A percentile compares a stretch with the other conserved stretches of the same genome.
phyloP scores from a whole-genome alignment of 1,284 basidiomycete species.

The Apiotrichum sp. region DNA sequence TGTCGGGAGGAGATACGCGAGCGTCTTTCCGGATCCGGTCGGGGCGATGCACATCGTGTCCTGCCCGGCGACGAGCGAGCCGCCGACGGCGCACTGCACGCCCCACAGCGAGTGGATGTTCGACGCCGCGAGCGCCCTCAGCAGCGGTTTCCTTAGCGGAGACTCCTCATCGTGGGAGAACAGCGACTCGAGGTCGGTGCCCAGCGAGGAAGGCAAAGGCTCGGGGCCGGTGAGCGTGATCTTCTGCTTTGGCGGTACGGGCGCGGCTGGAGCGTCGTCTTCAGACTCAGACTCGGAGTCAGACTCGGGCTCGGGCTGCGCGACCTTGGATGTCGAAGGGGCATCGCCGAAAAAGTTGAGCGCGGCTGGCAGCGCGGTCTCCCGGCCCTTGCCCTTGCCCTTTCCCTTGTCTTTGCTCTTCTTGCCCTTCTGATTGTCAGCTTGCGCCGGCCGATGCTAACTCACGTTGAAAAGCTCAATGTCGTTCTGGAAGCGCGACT shows the following conservation, averaged over 20 bases:
- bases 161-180: constrained; percentile 17
- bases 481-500: constrained; percentile 65
- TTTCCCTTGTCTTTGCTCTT: constrained; percentile 45
- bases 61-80: constrained; percentile 52
- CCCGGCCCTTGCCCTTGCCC: constrained; percentile 18
- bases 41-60: constrained; percentile 88
- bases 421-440: constrained; percentile 24
- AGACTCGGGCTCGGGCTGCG: constrained; percentile 23
- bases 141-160: constrained; percentile 29
- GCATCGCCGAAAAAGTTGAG: constrained; percentile 87
- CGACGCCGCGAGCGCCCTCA: constrained; percentile 20
- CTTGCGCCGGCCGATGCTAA: neutral
- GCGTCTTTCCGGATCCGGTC: constrained; percentile 89
- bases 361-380: constrained; percentile 57
- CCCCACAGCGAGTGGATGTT: constrained; percentile 36
- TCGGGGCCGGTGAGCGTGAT: constrained; percentile 42
- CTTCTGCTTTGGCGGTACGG: constrained; percentile 44
- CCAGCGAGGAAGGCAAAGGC: constrained; percentile 41
- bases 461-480: constrained; percentile 63
- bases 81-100: constrained; percentile 39
- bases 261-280: constrained; percentile 15
- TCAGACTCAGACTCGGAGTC: constrained; percentile 17
- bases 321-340: constrained; percentile 46
- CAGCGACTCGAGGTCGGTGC: constrained; percentile 38
- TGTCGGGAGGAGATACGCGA: constrained; percentile 79